These are phyloP conservation scores for Aspergillus ochraceoroseus DNA, from an alignment of 2,329 filamentous ascomycete species.

Conservation along the genomic window DNA sequence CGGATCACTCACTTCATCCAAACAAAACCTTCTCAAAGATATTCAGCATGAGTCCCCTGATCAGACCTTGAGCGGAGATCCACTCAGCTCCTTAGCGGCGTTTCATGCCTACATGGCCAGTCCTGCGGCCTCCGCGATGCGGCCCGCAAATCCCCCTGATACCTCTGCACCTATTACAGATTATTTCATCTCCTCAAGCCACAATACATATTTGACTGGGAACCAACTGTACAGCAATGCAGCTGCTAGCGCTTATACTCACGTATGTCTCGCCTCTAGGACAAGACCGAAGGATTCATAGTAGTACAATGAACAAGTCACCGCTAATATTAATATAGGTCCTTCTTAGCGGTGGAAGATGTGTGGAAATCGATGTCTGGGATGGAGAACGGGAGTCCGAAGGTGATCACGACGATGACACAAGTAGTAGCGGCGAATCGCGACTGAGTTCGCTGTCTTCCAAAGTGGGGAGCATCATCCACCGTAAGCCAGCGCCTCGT, in stretches of 20 bases:
- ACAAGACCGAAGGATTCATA: no score
- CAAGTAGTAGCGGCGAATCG: slow-evolving; percentile 31
- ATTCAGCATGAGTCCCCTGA: slow-evolving; percentile 20
- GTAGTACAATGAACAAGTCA: no score
- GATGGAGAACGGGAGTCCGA: slow-evolving; percentile 58
- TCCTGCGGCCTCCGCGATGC: slow-evolving; percentile 41
- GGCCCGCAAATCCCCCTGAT: slow-evolving; percentile 49
- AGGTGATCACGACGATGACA: slow-evolving; percentile 28
- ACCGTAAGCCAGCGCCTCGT: slow-evolving; percentile 18
- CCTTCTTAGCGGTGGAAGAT: slow-evolving; percentile 72
- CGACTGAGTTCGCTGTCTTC: slow-evolving; percentile 21
- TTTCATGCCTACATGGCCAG: slow-evolving; percentile 50
- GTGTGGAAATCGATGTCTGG: slow-evolving; percentile 94
- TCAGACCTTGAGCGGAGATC: slow-evolving; percentile 11
- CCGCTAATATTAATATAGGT: slow-evolving; percentile 46
- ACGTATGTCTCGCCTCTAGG: slow-evolving; percentile 60
- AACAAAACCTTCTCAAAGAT: slow-evolving; percentile 23
- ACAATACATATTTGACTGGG: slow-evolving; percentile 87
- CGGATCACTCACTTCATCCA: slow-evolving; percentile 25
- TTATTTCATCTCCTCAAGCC: slow-evolving; percentile 91
- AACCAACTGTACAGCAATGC: slow-evolving; percentile 77
- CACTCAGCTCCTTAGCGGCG: slow-evolving; percentile 35
- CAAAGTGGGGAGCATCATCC: slow-evolving; percentile 23
- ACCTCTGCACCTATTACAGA: slow-evolving; percentile 68
- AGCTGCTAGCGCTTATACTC: slow-evolving; percentile 71